Base-by-base conservation (phyloP, 345 rosid genomes). In the Mercurialis annua region DNA sequence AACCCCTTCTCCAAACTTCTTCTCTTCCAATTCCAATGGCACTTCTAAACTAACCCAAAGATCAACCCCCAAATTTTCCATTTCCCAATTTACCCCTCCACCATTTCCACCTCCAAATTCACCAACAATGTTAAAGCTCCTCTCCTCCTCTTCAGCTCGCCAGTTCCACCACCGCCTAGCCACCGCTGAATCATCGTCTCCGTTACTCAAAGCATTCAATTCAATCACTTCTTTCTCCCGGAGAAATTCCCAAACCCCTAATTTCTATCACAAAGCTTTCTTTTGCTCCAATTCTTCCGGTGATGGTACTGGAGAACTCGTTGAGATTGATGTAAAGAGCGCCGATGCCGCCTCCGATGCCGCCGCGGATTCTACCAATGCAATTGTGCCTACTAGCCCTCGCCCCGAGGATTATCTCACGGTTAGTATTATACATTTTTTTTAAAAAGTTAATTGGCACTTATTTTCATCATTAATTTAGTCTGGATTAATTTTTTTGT, bases 331-430 rank as follows among this genome's bases (percentile, higher is more conserved):
- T 30, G 60, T 81, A 1, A 86, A 76, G 76, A 79, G 81, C 10
- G 81, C 61, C 0, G 85, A 84, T 52, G 59, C 84, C 5, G 90
- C 71, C 14, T 65, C 83, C 9, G 90, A 81, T 10, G 47, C 24
- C 10, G 80, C 59, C 2, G 54, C 75, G 14, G 95, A 83, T 23
- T 12, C 81, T n/a, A 88, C 87, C 71, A 76, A 81, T 27, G 98
- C 98, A 33, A 90, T 95, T 40, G 92, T 95, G 40, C 72, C 97
- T 1, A 84, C 94, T 29, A 71, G 76, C 44, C 96, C 96, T 38
- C 81, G 90, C 31, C 98, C 88, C 0, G 98, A 95, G 71, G 99
- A 95, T 81, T 95, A 87, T 75, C 81, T 86, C 58, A 84, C 90
- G 90, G 99, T 95, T 61, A 26, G 88, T 67, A 30, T 16, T 29